A percentile compares a stretch with the other conserved stretches of the same genome.
Evolutionary conservation across 1,284 basidiomycete genomes (phyloP).

Genomic region (Ustilago vetiveriae): DNA sequence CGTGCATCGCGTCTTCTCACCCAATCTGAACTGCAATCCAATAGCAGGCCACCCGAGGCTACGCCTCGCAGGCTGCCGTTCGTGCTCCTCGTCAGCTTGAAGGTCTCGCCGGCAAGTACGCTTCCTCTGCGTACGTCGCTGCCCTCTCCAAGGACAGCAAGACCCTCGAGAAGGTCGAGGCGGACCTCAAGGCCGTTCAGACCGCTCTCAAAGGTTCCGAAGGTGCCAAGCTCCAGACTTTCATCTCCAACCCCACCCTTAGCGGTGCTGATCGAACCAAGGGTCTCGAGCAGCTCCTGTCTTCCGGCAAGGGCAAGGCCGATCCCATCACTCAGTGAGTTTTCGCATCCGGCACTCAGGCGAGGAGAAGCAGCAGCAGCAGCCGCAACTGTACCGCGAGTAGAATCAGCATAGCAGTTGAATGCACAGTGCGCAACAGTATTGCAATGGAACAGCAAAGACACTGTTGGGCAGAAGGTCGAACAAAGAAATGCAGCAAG

Average conservation of each 20-base stretch:
- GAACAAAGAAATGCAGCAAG: too few species aligned
- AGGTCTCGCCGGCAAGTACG: conserved; percentile 78
- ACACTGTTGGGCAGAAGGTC: neutral
- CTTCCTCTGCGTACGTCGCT: conserved; percentile 90
- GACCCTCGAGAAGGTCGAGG: conserved; percentile 66
- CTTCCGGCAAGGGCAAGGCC: conserved; percentile 57
- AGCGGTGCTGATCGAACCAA: conserved; percentile 78
- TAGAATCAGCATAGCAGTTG: neutral
- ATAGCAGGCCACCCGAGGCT: conserved; percentile 61
- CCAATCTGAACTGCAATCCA: too few species aligned
- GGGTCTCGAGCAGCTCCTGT: conserved; percentile 77
- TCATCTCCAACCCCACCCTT: conserved; percentile 89
- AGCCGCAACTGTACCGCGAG: neutral
- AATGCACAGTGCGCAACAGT: neutral
- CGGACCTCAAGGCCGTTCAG: conserved; percentile 75
- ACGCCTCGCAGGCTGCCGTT: conserved; percentile 63
- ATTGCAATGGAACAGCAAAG: too few species aligned
- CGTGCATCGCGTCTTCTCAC: neutral
- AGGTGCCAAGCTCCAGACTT: conserved; percentile 74
- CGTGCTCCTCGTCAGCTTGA: conserved; percentile 60
- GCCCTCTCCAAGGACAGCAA: conserved; percentile 78
- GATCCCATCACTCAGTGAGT: conserved; percentile 64
- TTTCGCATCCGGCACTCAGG: neutral
- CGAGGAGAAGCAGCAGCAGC: conserved; percentile 3
- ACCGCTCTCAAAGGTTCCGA: conserved; percentile 59